Conservation (phyloP, 371 early-diverging fungal species). For the Rhizomucor pusillus region DNA sequence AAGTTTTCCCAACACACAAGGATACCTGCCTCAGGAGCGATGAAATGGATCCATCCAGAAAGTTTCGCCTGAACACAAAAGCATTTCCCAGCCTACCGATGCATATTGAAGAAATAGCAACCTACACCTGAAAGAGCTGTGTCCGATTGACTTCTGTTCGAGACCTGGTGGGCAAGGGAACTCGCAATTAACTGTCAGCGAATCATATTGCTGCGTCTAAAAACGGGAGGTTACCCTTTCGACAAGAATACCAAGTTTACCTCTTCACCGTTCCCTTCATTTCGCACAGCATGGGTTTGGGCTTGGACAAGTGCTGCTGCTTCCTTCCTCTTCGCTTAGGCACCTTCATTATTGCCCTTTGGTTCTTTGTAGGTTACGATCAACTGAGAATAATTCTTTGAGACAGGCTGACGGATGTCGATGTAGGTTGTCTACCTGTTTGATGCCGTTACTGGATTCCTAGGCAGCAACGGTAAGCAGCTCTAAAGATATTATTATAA, state of each 20-base stretch:
- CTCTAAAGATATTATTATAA: neutral
- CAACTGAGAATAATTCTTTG: neutral
- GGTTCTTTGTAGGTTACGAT: slow-evolving; percentile 38
- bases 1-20: too few species aligned
- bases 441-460: slow-evolving; percentile 44
- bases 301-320: slow-evolving; percentile 49
- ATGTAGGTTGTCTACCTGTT: slow-evolving; percentile 36
- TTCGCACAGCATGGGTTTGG: slow-evolving; percentile 34
- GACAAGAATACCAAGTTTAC: neutral
- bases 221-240: neutral
- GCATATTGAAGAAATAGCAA: too few species aligned
- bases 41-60: too few species aligned
- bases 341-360: slow-evolving; percentile 43
- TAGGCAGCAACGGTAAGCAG: slow-evolving; percentile 41
- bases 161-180: too few species aligned
- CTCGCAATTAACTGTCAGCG: neutral
- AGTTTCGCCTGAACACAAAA: too few species aligned
- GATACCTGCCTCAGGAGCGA: too few species aligned
- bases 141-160: too few species aligned
- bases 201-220: neutral
- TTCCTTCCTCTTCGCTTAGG: slow-evolving; percentile 45
- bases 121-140: too few species aligned
- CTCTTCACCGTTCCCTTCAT: slow-evolving; percentile 1
- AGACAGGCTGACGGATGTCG: neutral
- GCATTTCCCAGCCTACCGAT: too few species aligned